Evolutionary conservation across 345 rosid species (phyloP).

Genomic region (Lenwebbia sp.): DNA sequence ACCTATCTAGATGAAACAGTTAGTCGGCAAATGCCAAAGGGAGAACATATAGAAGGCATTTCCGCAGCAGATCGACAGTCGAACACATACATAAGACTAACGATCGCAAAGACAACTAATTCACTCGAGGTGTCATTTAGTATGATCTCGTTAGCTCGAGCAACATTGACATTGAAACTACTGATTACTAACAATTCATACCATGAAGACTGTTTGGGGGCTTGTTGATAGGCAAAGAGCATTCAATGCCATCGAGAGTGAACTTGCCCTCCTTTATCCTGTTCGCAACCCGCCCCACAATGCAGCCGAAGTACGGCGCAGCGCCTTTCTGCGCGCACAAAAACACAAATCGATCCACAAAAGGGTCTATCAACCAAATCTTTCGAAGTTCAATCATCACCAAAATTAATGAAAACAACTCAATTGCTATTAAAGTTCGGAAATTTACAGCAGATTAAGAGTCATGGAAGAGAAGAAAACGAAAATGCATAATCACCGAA

Average conservation of each 20-base stretch:
- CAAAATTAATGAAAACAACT: background rate
- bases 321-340: constrained; percentile 47
- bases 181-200: constrained; percentile 8
- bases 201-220: constrained; percentile 97
- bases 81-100: background rate
- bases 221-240: constrained; percentile 68
- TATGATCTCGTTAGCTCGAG: background rate
- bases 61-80: background rate
- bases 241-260: constrained; percentile 53
- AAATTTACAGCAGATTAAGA: background rate
- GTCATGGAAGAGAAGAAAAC: background rate
- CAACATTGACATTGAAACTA: background rate
- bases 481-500: background rate
- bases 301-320: constrained; percentile 87
- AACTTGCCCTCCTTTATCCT: constrained; percentile 82
- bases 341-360: background rate
- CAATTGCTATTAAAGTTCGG: background rate
- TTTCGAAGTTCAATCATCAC: background rate
- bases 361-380: background rate
- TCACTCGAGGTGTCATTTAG: background rate
- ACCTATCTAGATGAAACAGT: background rate
- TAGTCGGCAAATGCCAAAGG: background rate
- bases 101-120: background rate
- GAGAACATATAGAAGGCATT: background rate
- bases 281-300: constrained; percentile 93